Base-by-base conservation (phyloP, 768 basidiomycete genomes). In the Russula lepida region DNA sequence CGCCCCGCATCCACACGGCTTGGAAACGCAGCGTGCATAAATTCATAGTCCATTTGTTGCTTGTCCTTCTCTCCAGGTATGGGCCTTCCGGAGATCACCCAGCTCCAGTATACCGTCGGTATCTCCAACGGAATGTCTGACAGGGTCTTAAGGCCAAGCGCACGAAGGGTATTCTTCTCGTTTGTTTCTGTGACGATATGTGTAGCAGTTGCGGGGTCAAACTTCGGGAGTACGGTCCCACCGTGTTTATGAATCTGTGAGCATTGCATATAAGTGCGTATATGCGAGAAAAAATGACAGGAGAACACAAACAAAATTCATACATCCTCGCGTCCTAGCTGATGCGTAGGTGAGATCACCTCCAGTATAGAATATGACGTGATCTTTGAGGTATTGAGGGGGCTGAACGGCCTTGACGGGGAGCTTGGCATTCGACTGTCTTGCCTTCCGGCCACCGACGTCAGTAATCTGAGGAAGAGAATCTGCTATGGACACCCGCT, bases 231-330 rank as follows among this genome's bases (percentile, higher is more conserved):
- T 27, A 91, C 73, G 23, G 77, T 81, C 47, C 81, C 89, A 12
- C 89, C 89, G 63, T 81, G 73, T 61, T 75, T 76, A 46, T 84
- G 74, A 43, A 92, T 81, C 89, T 91, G 64, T n/a, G 30, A 32
- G 21, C 32, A 33, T 35, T 15, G 27, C 15, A 25, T 44, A n/a
- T 44, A 44, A 3, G 21, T 4, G 11, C 8, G 33, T 37, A 51
- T 25, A 32, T 19, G 28, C 37, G 19, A 43, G 32, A 15, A 23
- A 8, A 6, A 4, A 3, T 7, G 7, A n/a, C 5, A 50, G 33
- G 33, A 60, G 41, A 12, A 41, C 3, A 60, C 48, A 43, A 32
- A 66, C 65, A 30, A 46, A 50, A 32, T 25, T 56, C 65, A 66
- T 66, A 21, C 56, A 51, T 1, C 64, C 64, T 21, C 62, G 58